Evolutionary conservation across 2,329 filamentous ascomycete species (phyloP).

Genomic region (Emydomyces testavorans): DNA sequence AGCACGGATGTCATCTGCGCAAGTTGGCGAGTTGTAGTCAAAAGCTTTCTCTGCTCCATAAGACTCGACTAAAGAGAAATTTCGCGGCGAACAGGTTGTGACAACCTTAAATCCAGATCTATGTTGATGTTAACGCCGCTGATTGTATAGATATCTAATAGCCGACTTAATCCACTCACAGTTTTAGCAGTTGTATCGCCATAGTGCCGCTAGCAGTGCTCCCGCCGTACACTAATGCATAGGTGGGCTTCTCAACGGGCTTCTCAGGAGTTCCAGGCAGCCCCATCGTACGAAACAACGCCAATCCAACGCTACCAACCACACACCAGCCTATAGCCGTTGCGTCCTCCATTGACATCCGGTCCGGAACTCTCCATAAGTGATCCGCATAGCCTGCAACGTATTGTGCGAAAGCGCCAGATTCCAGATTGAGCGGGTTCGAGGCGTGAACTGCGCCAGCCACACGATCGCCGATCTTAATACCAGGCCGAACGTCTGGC

Average conservation of each 20-base stretch:
- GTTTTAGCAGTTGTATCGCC: slow-evolving; percentile 22
- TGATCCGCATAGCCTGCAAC: slow-evolving; percentile 23
- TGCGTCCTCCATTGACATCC: slow-evolving; percentile 24
- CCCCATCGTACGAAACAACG: slow-evolving; percentile 23
- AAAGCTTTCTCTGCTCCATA: slow-evolving; percentile 29
- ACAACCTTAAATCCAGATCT: slow-evolving; percentile 24
- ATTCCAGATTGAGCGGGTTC: slow-evolving; percentile 21
- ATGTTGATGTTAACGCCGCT: slow-evolving; percentile 8
- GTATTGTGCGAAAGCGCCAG: slow-evolving; percentile 32
- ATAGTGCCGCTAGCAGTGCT: slow-evolving; percentile 35
- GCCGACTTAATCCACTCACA: slow-evolving; percentile 14
- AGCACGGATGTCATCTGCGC: slow-evolving; percentile 16
- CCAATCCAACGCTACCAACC: slow-evolving; percentile 23
- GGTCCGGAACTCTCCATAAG: slow-evolving; percentile 24
- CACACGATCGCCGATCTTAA: slow-evolving; percentile 26
- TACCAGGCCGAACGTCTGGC: not conserved
- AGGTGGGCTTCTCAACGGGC: slow-evolving; percentile 14
- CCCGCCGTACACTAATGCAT: slow-evolving; percentile 40
- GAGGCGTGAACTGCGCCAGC: slow-evolving; percentile 26
- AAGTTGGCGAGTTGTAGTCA: slow-evolving; percentile 17
- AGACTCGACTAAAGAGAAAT: slow-evolving; percentile 26
- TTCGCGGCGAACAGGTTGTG: slow-evolving; percentile 27
- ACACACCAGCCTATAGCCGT: slow-evolving; percentile 26
- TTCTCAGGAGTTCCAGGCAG: slow-evolving; percentile 20
- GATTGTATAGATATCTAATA: not conserved